A percentile compares a stretch with the other conserved stretches of the same genome.
These are phyloP conservation scores for Zhuliangozyma blackwelliae DNA, from an alignment of 1,139 yeast species.

Conservation along the genomic window DNA sequence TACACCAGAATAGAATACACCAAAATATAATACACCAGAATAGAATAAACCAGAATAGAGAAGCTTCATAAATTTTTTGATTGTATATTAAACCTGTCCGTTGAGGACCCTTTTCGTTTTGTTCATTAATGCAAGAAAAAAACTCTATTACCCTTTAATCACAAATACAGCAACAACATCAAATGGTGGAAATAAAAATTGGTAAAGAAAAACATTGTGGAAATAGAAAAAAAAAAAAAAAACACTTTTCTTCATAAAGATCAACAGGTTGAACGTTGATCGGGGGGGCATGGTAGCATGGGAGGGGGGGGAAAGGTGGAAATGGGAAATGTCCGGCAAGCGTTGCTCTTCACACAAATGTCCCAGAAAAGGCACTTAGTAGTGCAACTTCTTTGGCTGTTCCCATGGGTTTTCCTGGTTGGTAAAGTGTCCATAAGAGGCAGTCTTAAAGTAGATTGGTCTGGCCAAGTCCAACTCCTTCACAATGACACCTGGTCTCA, in stretches of 20 bases:
- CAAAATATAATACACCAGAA: no score
- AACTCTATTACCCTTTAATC: slow-evolving; percentile 36
- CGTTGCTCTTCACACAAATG: background rate
- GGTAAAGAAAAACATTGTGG: background rate
- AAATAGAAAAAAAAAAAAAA: no score
- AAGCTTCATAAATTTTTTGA: no score
- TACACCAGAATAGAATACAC: no score
- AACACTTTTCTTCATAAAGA: background rate
- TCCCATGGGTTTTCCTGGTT: slow-evolving; percentile 99
- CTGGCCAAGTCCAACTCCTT: slow-evolving; percentile 94
- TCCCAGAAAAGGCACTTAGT: slow-evolving; percentile 41
- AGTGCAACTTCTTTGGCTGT: slow-evolving; percentile 76
- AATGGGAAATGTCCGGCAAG: no score
- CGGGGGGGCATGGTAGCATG: no score
- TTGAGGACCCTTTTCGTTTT: slow-evolving; percentile 43
- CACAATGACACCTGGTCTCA: slow-evolving; percentile 99
- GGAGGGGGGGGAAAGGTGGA: no score
- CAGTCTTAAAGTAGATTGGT: slow-evolving; percentile 98
- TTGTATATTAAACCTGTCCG: slow-evolving; percentile 31
- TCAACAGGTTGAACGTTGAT: background rate
- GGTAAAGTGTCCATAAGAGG: slow-evolving; percentile 99
- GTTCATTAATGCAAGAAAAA: slow-evolving; percentile 40
- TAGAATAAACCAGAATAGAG: no score
- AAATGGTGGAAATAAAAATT: slow-evolving; percentile 14
- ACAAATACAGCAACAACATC: slow-evolving; percentile 16